Conservation (phyloP, 169 alveolate species). For the Eimeria falciformis region DNA sequence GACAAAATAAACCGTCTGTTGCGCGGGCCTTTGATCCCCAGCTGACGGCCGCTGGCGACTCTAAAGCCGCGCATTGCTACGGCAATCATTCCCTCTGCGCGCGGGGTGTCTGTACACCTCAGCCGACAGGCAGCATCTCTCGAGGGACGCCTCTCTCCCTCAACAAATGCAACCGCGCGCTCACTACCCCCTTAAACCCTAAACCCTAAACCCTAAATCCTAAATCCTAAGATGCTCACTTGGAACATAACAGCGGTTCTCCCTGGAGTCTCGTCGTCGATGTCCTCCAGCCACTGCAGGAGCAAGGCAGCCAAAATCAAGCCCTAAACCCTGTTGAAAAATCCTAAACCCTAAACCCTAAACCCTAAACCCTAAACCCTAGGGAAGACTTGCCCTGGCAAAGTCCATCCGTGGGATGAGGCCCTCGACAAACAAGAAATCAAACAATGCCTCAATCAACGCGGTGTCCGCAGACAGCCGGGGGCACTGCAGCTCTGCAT, state of each 20-base stretch:
- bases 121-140: background rate
- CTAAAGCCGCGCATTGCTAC: background rate
- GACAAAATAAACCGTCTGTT: background rate
- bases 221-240: background rate
- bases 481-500: background rate
- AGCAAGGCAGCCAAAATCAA: too few relatives aligned
- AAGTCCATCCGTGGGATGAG: background rate
- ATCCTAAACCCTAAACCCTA: background rate
- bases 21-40: background rate
- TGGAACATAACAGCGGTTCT: slow-evolving; percentile 17
- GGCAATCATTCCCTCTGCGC: background rate
- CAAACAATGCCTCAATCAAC: background rate
- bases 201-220: background rate
- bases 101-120: slow-evolving; percentile 32
- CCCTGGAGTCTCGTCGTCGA: background rate
- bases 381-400: background rate
- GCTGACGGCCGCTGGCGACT: background rate
- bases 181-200: background rate
- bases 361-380: slow-evolving; percentile 10
- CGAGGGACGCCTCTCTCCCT: background rate
- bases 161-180: background rate
- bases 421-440: background rate
- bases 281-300: slow-evolving; percentile 22
- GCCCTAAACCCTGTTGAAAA: too few relatives aligned
- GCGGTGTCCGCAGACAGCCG: background rate